Evolutionary conservation across 2,329 filamentous ascomycete genomes (phyloP).

Genomic region (Botrytis sinoallii): DNA sequence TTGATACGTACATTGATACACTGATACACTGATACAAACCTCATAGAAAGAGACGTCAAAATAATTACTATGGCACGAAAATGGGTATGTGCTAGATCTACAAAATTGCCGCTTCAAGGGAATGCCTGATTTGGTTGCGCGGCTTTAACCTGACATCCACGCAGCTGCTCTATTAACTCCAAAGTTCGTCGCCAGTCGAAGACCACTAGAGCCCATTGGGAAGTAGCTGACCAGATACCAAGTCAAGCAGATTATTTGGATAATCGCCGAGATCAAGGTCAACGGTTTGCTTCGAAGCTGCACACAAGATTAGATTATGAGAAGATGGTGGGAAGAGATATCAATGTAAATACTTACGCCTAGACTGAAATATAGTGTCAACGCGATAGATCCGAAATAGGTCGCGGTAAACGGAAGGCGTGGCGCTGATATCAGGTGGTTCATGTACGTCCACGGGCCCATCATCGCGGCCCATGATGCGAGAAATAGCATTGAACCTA

Average conservation of each 20-base stretch:
- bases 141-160: constrained; percentile 73
- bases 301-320: constrained; percentile 23
- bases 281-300: constrained; percentile 82
- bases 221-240: constrained; percentile 99
- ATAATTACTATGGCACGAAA: not conserved
- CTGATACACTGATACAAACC: constrained; percentile 4
- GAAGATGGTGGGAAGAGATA: constrained; percentile 7
- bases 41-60: not conserved
- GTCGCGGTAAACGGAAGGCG: constrained; percentile 89
- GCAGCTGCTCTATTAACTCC: constrained; percentile 79
- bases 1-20: constrained; percentile 4
- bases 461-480: constrained; percentile 91
- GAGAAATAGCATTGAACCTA: constrained; percentile 87
- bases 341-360: constrained; percentile 63
- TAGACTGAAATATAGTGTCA: constrained; percentile 89
- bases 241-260: constrained; percentile 77
- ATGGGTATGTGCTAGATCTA: constrained; percentile 3
- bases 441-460: constrained; percentile 79
- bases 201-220: constrained; percentile 87
- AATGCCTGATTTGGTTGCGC: not conserved
- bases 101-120: not conserved
- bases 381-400: constrained; percentile 87
- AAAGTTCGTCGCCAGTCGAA: constrained; percentile 82
- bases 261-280: constrained; percentile 77
- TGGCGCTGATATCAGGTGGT: constrained; percentile 79